Conservation (phyloP, 2,329 filamentous ascomycete species). For the Alternaria novae-zelandiae region DNA sequence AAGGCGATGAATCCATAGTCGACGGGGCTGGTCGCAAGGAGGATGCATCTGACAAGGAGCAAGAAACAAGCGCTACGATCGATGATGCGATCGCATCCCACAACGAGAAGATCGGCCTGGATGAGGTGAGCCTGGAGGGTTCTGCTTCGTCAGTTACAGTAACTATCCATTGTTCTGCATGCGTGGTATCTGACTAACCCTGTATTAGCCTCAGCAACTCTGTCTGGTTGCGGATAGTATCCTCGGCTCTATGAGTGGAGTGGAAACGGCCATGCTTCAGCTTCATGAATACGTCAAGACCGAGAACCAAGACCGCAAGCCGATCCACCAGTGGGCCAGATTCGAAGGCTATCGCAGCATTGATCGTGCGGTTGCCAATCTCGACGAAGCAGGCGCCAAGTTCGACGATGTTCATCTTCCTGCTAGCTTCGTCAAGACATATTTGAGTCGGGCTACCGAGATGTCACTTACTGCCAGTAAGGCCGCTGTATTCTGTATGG, state of each 20-base stretch:
- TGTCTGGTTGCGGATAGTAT: slow-evolving; percentile 7
- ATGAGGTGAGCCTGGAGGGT: background rate
- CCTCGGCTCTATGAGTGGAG: slow-evolving; percentile 9
- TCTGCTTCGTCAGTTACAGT: background rate
- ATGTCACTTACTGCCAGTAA: slow-evolving; percentile 18
- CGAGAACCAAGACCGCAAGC: slow-evolving; percentile 13
- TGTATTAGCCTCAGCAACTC: background rate
- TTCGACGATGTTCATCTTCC: slow-evolving; percentile 5
- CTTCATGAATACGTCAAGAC: slow-evolving; percentile 13
- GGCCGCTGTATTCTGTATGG: slow-evolving; percentile 13
- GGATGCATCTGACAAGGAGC: background rate
- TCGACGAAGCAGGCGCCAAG: slow-evolving; percentile 4
- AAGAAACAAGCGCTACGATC: background rate
- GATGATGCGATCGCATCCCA: background rate
- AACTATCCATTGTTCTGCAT: background rate
- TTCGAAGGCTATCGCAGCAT: slow-evolving; percentile 15
- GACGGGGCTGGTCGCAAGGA: background rate
- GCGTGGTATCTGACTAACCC: background rate
- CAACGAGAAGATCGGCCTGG: background rate
- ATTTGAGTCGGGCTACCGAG: slow-evolving; percentile 8
- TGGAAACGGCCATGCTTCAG: slow-evolving; percentile 14
- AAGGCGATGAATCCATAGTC: background rate
- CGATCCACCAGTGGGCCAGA: slow-evolving; percentile 20
- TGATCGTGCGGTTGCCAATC: background rate
- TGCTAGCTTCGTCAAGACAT: background rate